Percentiles rank a stretch among this genome's conserved stretches.
phyloP scores from a whole-genome alignment of 2,329 filamentous ascomycete genomes.

The Diaporthe sp. region DNA sequence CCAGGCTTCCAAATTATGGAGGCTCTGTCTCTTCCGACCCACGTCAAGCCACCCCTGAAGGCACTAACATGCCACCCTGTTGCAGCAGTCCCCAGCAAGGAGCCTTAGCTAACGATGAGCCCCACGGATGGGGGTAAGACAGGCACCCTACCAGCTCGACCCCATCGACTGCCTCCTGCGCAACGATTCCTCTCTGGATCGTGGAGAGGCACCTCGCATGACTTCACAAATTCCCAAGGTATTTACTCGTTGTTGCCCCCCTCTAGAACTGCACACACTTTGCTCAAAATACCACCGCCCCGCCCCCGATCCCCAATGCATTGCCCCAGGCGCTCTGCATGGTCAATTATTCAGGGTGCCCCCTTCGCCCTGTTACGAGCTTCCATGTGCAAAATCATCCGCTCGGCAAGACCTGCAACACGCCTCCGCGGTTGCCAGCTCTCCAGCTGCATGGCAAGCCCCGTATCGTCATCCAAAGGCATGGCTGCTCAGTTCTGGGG shows the following conservation, averaged over 20 bases:
- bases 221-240: constrained; percentile 63
- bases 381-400: neutral
- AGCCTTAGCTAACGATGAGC: constrained; percentile 41
- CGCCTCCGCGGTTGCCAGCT: neutral
- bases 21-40: constrained; percentile 38
- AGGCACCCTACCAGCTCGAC: constrained; percentile 47
- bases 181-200: constrained; percentile 52
- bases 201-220: constrained; percentile 58
- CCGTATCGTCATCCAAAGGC: neutral
- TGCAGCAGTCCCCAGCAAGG: constrained; percentile 40
- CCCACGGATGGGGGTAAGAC: constrained; percentile 37
- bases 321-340: constrained; percentile 1
- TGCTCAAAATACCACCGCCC: constrained; percentile 40
- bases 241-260: constrained; percentile 43
- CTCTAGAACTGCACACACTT: constrained; percentile 2
- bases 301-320: constrained; percentile 14
- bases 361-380: neutral
- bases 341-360: neutral
- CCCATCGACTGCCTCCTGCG: constrained; percentile 46
- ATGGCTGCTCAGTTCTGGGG: constrained; percentile 13
- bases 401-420: constrained; percentile 16
- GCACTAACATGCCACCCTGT: constrained; percentile 39
- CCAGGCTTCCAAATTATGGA: constrained; percentile 38
- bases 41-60: constrained; percentile 38
- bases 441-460: neutral